Percentiles rank a stretch among this genome's conserved stretches.
phyloP scores from a whole-genome alignment of 257 asterid genomes.

The Cynanchum wilfordii region DNA sequence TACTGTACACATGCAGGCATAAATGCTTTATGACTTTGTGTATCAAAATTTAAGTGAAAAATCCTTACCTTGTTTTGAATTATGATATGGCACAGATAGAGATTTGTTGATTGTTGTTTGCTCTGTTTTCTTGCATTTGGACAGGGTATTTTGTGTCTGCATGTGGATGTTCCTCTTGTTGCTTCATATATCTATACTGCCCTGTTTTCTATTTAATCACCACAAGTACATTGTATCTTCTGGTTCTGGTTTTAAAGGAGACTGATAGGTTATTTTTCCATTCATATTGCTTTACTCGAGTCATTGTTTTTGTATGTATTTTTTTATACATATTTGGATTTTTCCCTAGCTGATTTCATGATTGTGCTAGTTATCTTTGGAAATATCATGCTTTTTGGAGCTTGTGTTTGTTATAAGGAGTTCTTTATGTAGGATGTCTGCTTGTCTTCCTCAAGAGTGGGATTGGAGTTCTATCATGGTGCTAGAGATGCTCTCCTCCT shows the following conservation, averaged over 20 bases:
- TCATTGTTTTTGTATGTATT: not conserved
- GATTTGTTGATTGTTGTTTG: not conserved
- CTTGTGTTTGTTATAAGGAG: constrained; percentile 19
- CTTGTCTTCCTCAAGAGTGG: constrained; percentile 81
- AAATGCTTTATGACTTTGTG: too few species aligned
- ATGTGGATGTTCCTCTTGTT: not conserved
- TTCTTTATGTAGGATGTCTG: constrained; percentile 68
- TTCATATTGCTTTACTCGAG: not conserved
- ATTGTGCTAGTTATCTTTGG: not conserved
- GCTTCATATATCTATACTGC: not conserved
- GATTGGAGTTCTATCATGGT: constrained; percentile 74
- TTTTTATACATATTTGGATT: not conserved
- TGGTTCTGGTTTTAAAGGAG: not conserved
- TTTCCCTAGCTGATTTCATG: not conserved
- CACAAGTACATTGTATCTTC: not conserved
- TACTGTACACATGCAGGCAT: not conserved
- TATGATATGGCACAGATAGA: not conserved
- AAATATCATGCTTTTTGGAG: constrained; percentile 7
- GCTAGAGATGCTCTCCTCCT: constrained; percentile 82
- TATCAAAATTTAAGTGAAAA: not conserved
- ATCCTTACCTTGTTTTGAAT: not conserved
- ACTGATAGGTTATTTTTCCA: not conserved
- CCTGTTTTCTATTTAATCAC: not conserved
- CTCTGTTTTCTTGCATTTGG: not conserved
- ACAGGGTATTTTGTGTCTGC: not conserved